Evolutionary conservation across 306 rosid genomes (phyloP).

Genomic region (Aeschynomene evenia): DNA sequence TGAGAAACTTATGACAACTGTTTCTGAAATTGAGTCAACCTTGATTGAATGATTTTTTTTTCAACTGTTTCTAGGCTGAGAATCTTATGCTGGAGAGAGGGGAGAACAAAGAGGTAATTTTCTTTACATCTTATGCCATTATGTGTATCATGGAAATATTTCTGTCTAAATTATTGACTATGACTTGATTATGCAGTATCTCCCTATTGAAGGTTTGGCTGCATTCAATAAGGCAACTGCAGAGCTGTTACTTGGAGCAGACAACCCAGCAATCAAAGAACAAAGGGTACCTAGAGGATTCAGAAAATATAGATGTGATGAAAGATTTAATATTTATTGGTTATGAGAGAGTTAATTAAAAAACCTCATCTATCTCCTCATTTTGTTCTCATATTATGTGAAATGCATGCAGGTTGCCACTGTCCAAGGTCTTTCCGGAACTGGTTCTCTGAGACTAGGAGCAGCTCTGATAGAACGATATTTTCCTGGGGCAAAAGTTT

Average conservation of each 20-base stretch:
- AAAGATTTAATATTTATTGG: conserved; percentile 1
- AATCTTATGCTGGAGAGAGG: conserved; percentile 85
- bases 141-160: conserved; percentile 26
- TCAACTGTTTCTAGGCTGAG: conserved; percentile 57
- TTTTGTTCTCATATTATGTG: conserved; percentile 20
- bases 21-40: conserved; percentile 1
- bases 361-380: background rate
- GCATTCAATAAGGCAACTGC: conserved; percentile 95
- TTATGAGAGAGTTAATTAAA: background rate
- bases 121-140: background rate
- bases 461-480: conserved; percentile 88
- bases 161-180: conserved; percentile 22
- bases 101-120: conserved; percentile 88
- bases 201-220: conserved; percentile 96
- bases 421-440: conserved; percentile 97
- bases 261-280: conserved; percentile 68
- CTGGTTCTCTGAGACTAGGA: conserved; percentile 92
- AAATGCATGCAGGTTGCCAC: conserved; percentile 73
- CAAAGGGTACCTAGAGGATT: conserved; percentile 57
- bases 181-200: conserved; percentile 58
- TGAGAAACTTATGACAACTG: background rate
- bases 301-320: background rate
- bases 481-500: conserved; percentile 83
- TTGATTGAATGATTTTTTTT: background rate
- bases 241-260: conserved; percentile 85